Evolutionary conservation across 2,329 filamentous ascomycete genomes (phyloP).

Genomic region (Microascus cirrosus): DNA sequence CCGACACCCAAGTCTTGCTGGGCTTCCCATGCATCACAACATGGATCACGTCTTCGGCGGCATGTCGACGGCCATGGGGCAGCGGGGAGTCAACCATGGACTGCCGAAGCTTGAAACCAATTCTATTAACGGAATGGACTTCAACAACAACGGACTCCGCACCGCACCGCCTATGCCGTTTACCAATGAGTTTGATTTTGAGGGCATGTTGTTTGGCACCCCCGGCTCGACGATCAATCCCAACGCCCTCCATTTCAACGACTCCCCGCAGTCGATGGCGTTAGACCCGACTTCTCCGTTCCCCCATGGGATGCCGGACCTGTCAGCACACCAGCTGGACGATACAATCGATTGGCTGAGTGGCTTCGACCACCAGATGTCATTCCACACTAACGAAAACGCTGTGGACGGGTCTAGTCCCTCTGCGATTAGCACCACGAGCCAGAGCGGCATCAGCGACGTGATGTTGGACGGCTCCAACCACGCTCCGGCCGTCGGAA

Average conservation of each 20-base stretch:
- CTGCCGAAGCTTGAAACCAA: constrained; percentile 78
- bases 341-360: constrained; percentile 75
- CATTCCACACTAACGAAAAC: constrained; percentile 57
- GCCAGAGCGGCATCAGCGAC: constrained; percentile 83
- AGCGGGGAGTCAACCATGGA: constrained; percentile 54
- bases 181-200: constrained; percentile 57
- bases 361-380: constrained; percentile 69
- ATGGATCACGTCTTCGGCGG: constrained; percentile 57
- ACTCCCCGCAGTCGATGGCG: constrained; percentile 57
- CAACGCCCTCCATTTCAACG: constrained; percentile 71
- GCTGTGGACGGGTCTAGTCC: constrained; percentile 89
- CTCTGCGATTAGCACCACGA: constrained; percentile 89
- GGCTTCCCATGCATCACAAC: constrained; percentile 44
- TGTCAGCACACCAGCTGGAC: constrained; percentile 52
- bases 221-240: constrained; percentile 57
- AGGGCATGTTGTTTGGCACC: constrained; percentile 55
- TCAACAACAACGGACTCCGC: constrained; percentile 54
- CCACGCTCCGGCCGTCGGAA: constrained; percentile 41
- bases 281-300: constrained; percentile 54
- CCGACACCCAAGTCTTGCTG: constrained; percentile 65
- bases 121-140: constrained; percentile 53
- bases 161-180: constrained; percentile 64
- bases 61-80: constrained; percentile 59
- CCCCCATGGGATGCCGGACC: constrained; percentile 42
- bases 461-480: constrained; percentile 78